Evolutionary conservation across 257 asterid species (phyloP).

Genomic region (Datura wrightii): DNA sequence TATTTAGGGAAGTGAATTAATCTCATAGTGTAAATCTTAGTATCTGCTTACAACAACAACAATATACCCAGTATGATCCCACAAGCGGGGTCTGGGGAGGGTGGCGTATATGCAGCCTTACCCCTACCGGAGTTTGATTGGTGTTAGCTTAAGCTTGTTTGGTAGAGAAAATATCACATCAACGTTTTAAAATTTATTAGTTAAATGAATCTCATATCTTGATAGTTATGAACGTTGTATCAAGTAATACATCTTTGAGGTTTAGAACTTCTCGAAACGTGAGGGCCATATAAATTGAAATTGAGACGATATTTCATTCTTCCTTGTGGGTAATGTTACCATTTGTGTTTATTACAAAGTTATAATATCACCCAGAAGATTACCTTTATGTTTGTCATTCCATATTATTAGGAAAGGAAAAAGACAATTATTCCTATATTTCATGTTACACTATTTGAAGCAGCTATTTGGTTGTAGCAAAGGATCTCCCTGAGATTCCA

Average conservation of each 20-base stretch:
- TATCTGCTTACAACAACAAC: too few relatives aligned
- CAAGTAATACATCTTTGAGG: conserved; percentile 12
- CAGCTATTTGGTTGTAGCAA: not conserved
- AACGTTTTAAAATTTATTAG: too few relatives aligned
- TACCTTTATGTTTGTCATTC: not conserved
- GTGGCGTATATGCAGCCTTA: too few relatives aligned
- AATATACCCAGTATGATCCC: too few relatives aligned
- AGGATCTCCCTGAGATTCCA: conserved; percentile 20
- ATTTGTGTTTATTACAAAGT: not conserved
- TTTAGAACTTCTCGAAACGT: not conserved
- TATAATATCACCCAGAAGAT: not conserved
- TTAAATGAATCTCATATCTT: not conserved
- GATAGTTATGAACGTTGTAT: not conserved
- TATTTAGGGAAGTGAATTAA: not conserved
- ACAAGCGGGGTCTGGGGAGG: too few relatives aligned
- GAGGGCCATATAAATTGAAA: conserved; percentile 10
- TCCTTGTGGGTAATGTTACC: conserved; percentile 5
- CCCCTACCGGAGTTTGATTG: not conserved
- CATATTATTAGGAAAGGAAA: not conserved
- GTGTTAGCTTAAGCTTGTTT: not conserved
- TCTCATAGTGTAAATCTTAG: not conserved
- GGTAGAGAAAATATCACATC: not conserved
- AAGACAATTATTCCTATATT: not conserved
- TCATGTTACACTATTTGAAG: conserved; percentile 7
- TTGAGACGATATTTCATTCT: not conserved